Evolutionary conservation across 2,329 filamentous ascomycete species (phyloP).

Genomic region (Alternaria triticina): DNA sequence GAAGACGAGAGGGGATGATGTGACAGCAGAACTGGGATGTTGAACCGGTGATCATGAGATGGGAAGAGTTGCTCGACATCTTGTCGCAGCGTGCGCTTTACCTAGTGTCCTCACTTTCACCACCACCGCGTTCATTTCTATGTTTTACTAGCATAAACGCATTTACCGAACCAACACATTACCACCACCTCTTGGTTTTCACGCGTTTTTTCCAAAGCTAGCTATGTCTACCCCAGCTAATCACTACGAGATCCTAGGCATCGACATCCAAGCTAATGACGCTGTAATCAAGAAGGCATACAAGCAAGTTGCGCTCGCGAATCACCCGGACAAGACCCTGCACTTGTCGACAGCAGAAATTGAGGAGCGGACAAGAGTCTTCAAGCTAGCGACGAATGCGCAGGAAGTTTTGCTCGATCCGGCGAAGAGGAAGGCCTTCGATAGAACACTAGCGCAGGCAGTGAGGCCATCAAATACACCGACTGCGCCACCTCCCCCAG

Average conservation of each 20-base stretch:
- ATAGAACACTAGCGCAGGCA: not conserved
- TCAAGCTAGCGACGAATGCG: slow-evolving; percentile 6
- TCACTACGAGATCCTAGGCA: slow-evolving; percentile 7
- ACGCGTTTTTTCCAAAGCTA: too few species aligned
- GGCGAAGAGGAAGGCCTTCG: not conserved
- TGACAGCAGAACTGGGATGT: not conserved
- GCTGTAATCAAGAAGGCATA: slow-evolving; percentile 10
- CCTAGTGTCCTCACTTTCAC: too few species aligned
- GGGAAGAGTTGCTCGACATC: not conserved
- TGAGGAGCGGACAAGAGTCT: not conserved
- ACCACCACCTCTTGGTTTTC: too few species aligned
- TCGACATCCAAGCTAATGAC: not conserved
- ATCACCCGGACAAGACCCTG: slow-evolving; percentile 15
- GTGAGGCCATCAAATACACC: not conserved
- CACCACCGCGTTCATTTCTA: not conserved
- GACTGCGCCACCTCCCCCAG: not conserved
- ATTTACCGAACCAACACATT: not conserved
- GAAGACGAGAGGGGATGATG: not conserved
- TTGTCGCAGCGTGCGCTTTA: not conserved
- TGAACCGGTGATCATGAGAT: not conserved
- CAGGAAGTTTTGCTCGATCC: not conserved
- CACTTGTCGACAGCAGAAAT: slow-evolving; percentile 1
- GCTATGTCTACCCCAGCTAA: too few species aligned
- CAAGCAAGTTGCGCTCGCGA: not conserved
- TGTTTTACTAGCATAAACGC: not conserved